Conservation (phyloP, 805 yeast species). For the Yamadazyma tumulicola region DNA sequence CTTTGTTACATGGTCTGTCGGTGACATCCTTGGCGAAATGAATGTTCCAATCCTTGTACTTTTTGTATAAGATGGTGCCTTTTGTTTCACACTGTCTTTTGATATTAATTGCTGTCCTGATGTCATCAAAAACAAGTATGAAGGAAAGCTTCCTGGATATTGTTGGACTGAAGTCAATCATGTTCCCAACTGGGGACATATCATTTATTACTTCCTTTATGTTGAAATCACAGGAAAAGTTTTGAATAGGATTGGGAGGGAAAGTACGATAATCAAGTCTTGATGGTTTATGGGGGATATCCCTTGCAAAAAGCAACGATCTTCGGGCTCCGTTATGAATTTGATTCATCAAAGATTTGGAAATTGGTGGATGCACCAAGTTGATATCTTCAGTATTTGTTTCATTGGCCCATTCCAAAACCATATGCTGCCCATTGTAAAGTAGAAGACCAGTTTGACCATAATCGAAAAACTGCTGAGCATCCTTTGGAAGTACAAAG, state of each 20-base stretch:
- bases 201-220: slow-evolving; percentile 44
- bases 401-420: slow-evolving; percentile 44
- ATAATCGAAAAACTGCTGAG: slow-evolving; percentile 50
- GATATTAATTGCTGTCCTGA: slow-evolving; percentile 57
- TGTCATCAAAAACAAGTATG: slow-evolving; percentile 56
- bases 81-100: slow-evolving; percentile 39
- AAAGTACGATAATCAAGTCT: background rate
- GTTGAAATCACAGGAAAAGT: slow-evolving; percentile 43
- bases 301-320: slow-evolving; percentile 41
- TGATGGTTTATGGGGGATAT: slow-evolving; percentile 17
- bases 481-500: slow-evolving; percentile 53
- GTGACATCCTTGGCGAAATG: slow-evolving; percentile 68
- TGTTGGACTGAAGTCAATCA: slow-evolving; percentile 63
- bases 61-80: slow-evolving; percentile 34
- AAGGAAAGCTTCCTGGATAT: slow-evolving; percentile 62
- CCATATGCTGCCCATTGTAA: slow-evolving; percentile 54
- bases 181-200: slow-evolving; percentile 54
- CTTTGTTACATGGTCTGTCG: slow-evolving; percentile 47
- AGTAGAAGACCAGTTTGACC: slow-evolving; percentile 50
- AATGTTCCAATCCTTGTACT: slow-evolving; percentile 58
- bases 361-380: slow-evolving; percentile 18
- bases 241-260: slow-evolving; percentile 43
- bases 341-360: slow-evolving; percentile 24
- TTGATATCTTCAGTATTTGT: slow-evolving; percentile 20
- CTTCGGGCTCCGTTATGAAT: slow-evolving; percentile 52